phyloP scores from a whole-genome alignment of 2,329 filamentous ascomycete genomes.

The Arachnopeziza araneosa region DNA sequence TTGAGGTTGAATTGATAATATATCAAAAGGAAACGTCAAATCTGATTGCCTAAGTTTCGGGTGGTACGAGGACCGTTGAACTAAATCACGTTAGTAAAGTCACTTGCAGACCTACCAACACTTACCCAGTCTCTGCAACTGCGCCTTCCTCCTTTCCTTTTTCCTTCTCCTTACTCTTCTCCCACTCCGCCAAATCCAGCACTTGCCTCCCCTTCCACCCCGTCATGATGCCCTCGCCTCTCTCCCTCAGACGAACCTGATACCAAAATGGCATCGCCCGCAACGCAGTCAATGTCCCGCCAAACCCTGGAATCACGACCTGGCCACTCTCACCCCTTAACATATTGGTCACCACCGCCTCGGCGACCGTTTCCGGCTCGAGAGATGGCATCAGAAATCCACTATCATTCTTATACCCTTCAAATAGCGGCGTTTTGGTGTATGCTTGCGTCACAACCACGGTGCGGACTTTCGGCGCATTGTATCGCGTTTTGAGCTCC shows the following conservation, averaged over 20 bases:
- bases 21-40: too few relatives aligned
- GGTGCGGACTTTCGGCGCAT: conserved; percentile 58
- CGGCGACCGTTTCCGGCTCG: conserved; percentile 57
- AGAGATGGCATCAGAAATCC: conserved; percentile 49
- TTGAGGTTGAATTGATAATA: too few relatives aligned
- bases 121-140: conserved; percentile 24
- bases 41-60: not conserved
- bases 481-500: conserved; percentile 54
- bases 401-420: conserved; percentile 46
- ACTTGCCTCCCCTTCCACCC: conserved; percentile 30
- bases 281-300: conserved; percentile 37
- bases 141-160: not conserved
- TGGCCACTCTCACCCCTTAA: conserved; percentile 51
- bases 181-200: conserved; percentile 28
- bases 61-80: conserved; percentile 23
- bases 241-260: conserved; percentile 45
- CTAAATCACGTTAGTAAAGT: conserved; percentile 7
- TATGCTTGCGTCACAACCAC: conserved; percentile 61
- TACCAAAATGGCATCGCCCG: conserved; percentile 59
- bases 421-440: conserved; percentile 55
- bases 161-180: conserved; percentile 17
- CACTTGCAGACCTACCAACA: conserved; percentile 1
- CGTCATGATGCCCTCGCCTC: conserved; percentile 26
- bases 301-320: conserved; percentile 47
- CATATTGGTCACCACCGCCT: conserved; percentile 56